These are phyloP conservation scores for Lecanosticta acicola DNA, from an alignment of 2,329 filamentous ascomycete species.

Conservation along the genomic window DNA sequence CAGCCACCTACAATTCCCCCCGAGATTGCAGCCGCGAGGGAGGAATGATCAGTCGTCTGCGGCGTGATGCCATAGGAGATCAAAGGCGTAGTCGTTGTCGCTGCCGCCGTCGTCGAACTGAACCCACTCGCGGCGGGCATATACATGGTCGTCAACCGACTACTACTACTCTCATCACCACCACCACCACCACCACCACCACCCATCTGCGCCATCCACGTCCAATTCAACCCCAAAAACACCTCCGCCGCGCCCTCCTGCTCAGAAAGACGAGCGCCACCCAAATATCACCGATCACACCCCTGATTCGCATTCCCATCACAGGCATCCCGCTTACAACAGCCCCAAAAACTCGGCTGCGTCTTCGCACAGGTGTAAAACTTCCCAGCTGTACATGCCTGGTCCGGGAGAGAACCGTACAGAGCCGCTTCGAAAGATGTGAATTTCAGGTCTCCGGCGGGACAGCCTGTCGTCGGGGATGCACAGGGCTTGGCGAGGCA, in stretches of 20 bases:
- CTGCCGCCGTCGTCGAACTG: no score
- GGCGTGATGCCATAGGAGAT: no score
- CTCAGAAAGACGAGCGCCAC: background rate
- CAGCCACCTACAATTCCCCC: no score
- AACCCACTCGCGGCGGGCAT: no score
- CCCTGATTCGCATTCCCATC: no score
- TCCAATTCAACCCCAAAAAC: background rate
- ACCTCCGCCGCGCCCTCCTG: slow-evolving; percentile 3
- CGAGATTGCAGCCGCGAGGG: no score
- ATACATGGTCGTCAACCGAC: no score
- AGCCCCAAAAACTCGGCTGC: slow-evolving; percentile 9
- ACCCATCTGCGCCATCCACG: no score
- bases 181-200: no score
- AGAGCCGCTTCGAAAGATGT: slow-evolving; percentile 3
- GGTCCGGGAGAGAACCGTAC: slow-evolving; percentile 4
- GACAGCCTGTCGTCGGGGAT: slow-evolving; percentile 4
- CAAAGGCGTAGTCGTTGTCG: no score
- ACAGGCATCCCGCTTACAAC: slow-evolving; percentile 9
- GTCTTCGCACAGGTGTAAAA: slow-evolving; percentile 8
- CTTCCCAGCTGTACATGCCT: slow-evolving; percentile 5
- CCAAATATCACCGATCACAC: background rate
- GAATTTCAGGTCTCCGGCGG: slow-evolving; percentile 4
- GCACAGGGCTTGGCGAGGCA: slow-evolving; percentile 7
- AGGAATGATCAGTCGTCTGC: no score
- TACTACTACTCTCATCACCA: no score